A percentile compares a stretch with the other conserved stretches of the same genome.
phyloP scores from a whole-genome alignment of 768 basidiomycete species.

The Amyloporia xantha region DNA sequence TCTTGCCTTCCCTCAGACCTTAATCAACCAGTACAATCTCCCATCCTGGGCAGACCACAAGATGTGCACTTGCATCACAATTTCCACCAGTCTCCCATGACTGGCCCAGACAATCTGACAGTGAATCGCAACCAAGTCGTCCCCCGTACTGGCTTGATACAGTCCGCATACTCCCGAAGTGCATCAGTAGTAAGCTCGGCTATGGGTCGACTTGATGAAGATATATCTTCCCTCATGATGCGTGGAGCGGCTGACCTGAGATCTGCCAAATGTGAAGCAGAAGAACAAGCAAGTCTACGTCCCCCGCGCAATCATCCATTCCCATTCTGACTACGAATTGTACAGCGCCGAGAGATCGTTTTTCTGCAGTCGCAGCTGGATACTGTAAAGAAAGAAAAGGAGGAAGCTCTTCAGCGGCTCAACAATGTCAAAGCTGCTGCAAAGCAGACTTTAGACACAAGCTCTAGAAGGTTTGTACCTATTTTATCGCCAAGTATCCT shows the following conservation, averaged over 20 bases:
- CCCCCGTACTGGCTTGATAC: neutral
- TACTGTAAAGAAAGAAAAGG: slow-evolving; percentile 16
- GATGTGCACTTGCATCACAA: no score
- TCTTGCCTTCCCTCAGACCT: no score
- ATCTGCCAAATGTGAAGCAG: slow-evolving; percentile 19
- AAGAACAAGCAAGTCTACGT: slow-evolving; percentile 18
- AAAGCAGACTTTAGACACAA: slow-evolving; percentile 17
- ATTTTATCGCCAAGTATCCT: neutral
- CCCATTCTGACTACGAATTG: no score
- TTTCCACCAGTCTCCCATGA: no score
- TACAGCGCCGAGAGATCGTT: slow-evolving; percentile 20
- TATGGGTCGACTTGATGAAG: slow-evolving; percentile 17
- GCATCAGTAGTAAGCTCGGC: slow-evolving; percentile 17
- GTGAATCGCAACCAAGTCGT: neutral
- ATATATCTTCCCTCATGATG: slow-evolving; percentile 25
- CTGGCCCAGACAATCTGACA: neutral
- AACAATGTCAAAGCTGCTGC: slow-evolving; percentile 20
- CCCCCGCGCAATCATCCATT: no score
- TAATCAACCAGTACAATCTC: no score
- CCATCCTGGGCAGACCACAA: no score
- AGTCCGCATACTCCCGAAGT: slow-evolving; percentile 14
- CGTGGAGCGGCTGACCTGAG: slow-evolving; percentile 21
- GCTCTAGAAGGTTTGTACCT: slow-evolving; percentile 15
- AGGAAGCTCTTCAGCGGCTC: slow-evolving; percentile 18
- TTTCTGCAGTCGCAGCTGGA: slow-evolving; percentile 19